A percentile compares a stretch with the other conserved stretches of the same genome.
phyloP scores from a whole-genome alignment of 805 yeast species.

The Kuraishia piskuri region DNA sequence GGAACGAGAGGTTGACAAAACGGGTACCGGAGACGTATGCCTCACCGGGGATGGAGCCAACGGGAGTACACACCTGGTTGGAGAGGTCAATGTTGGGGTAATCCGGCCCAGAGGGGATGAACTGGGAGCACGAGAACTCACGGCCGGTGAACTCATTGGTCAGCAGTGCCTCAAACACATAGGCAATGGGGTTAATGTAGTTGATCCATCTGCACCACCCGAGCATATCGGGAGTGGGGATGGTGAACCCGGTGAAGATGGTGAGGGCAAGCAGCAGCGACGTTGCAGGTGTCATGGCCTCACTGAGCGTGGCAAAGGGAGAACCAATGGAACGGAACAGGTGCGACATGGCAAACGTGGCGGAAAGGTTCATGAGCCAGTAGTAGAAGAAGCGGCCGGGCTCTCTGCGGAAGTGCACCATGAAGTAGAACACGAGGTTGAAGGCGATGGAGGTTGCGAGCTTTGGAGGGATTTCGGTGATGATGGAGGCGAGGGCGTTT shows the following conservation, averaged over 20 bases:
- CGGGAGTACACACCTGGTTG: slow-evolving; percentile 26
- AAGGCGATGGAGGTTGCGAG: slow-evolving; percentile 32
- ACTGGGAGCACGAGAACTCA: slow-evolving; percentile 34
- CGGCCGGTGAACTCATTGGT: slow-evolving; percentile 46
- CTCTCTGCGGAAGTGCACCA: slow-evolving; percentile 42
- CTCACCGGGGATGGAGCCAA: slow-evolving; percentile 52
- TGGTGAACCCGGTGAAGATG: slow-evolving; percentile 48
- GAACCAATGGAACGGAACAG: slow-evolving; percentile 48
- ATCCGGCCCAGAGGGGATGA: slow-evolving; percentile 35
- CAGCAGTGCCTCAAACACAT: slow-evolving; percentile 50
- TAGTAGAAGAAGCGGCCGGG: slow-evolving; percentile 50
- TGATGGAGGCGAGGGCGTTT: slow-evolving; percentile 44
- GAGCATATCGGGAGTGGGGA: slow-evolving; percentile 46
- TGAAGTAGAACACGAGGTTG: slow-evolving; percentile 42
- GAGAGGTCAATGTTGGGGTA: slow-evolving; percentile 16
- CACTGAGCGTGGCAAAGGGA: slow-evolving; percentile 33
- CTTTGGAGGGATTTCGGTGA: slow-evolving; percentile 46
- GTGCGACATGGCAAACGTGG: slow-evolving; percentile 46
- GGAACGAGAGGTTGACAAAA: slow-evolving; percentile 40
- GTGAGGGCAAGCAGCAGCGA: slow-evolving; percentile 37
- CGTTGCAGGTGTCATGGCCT: slow-evolving; percentile 54
- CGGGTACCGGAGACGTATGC: slow-evolving; percentile 47
- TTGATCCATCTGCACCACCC: slow-evolving; percentile 65
- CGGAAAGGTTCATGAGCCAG: slow-evolving; percentile 30
- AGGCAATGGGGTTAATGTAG: slow-evolving; percentile 50